Base-by-base conservation (phyloP, 116 monocot genomes). In the Iris pallida region DNA sequence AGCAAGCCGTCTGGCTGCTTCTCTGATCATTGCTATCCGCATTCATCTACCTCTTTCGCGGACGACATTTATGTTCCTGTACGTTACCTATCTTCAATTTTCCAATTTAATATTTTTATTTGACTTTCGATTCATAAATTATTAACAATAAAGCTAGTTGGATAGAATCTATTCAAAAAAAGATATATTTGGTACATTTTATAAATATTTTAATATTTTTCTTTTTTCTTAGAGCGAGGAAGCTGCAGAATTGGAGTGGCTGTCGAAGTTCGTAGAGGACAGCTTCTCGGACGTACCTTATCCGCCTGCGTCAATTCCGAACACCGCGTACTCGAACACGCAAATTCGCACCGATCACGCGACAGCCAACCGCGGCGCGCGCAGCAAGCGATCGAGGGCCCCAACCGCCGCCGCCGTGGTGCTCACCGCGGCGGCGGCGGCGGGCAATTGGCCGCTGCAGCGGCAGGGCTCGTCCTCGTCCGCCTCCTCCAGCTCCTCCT, bases 181-280 rank as follows among this genome's bases (percentile, higher is more conserved):
- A n/a, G n/a, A n/a, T n/a, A n/a, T n/a, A n/a, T n/a, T n/a, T n/a
- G n/a, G n/a, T n/a, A n/a, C n/a, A n/a, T n/a, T n/a, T n/a, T n/a
- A n/a, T n/a, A n/a, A n/a, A n/a, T n/a, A n/a, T n/a, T n/a, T n/a
- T n/a, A n/a, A n/a, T n/a, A n/a, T n/a, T n/a, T n/a, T n/a, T n/a
- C n/a, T n/a, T n/a, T n/a, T n/a, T n/a, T n/a, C n/a, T n/a, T n/a
- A n/a, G n/a, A 76, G 56, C n/a, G 86, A 76, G 45, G 86, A 86
- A 43, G 86, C 71, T 5, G 86, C 86, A 58, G 86, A 86, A 73
- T 69, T 86, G 18, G 86, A 86, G 63, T 86, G 86, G 86, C 70
- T 86, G 16, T 86, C 86, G 7, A 72, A 73, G 14, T 86, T 86
- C 69, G 79, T 86, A 2, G 86, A 86, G 12, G 82, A 86, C 53